Evolutionary conservation across 179 eudicot genomes (phyloP), one percentile per base, ranked within the genome.

Genomic region (Nepenthes alata): DNA sequence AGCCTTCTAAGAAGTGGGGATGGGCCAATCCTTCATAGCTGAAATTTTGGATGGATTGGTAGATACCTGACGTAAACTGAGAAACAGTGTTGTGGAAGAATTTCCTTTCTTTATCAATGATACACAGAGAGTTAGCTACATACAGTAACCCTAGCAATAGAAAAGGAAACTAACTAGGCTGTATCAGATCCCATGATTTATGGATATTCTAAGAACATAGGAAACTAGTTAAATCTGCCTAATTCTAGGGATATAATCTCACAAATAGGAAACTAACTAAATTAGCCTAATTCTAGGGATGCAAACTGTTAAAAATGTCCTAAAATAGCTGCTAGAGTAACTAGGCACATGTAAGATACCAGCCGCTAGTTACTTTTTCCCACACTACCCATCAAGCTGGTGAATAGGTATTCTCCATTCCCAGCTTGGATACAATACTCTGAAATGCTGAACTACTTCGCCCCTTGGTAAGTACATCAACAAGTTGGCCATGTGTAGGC

Each of bases 351-450:
- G 25, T 25, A 25, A 25, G 25, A 25, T 25, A 25, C 25, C 25
- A 25, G 25, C 25, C 25, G 25, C 25, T 16, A 16, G 0, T 16
- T 16, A 16, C 25, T 16, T 16, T 12, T 13, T 53, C 15, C 25
- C 55, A 12, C 55, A 12, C 55, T 12, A 13, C 55, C 2, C 6
- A 13, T 53, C 25, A 53, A 53, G 55, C 25, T 53, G 56, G 3
- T 11, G 56, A 53, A 12, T 53, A 53, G 15, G 2, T 13, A 4
- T 12, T 53, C 25, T 53, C n/a, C 6, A 15, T 15, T 16, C 37
- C 58, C 12, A 54, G 58, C 58, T 54, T 54, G 58, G 58, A 25
- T 54, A 54, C 58, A 54, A 54, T 54, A 34, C 7, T 54, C 36
- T 54, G 58, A 54, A 34, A 54, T 1, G 4, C 37, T 16, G 58